Evolutionary conservation across 768 basidiomycete genomes (phyloP).

Genomic region (Trametes gibbosa): DNA sequence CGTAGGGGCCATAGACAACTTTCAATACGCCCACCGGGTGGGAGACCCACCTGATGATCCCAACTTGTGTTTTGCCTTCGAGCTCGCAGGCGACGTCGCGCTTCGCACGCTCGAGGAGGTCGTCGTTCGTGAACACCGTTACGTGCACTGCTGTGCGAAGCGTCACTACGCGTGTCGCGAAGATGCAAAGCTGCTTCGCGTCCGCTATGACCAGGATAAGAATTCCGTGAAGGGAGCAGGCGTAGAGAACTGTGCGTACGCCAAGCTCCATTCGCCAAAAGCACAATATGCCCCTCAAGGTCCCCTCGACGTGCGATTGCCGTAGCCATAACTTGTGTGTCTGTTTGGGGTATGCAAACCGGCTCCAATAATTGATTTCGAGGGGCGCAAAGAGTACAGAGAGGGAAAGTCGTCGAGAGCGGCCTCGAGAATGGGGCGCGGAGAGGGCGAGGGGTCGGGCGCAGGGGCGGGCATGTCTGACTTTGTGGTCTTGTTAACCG

Average conservation of each 20-base stretch:
- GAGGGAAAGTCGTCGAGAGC: neutral
- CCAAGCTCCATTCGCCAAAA: constrained; percentile 5
- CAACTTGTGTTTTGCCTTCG: neutral
- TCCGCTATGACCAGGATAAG: neutral
- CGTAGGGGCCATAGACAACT: too few relatives aligned
- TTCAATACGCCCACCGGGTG: too few relatives aligned
- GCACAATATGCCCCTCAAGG: constrained; percentile 2
- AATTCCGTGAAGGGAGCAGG: neutral
- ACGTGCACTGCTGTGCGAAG: neutral
- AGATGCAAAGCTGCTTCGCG: constrained; percentile 5
- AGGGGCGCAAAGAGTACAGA: neutral
- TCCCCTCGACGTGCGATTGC: too few relatives aligned
- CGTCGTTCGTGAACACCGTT: constrained; percentile 1
- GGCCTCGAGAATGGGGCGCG: too few relatives aligned
- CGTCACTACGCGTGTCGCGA: neutral
- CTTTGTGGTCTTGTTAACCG: constrained; percentile 6
- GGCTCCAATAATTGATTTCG: too few relatives aligned
- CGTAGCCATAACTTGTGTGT: too few relatives aligned
- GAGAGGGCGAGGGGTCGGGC: neutral
- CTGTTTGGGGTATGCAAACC: too few relatives aligned
- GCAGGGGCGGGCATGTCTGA: constrained; percentile 1
- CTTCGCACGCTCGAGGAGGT: neutral
- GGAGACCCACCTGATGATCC: constrained; percentile 2
- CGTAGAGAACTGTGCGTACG: neutral
- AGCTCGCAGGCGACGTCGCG: constrained; percentile 10